phyloP scores from a whole-genome alignment of 1,139 yeast genomes.

The Candida tetrigidarum region DNA sequence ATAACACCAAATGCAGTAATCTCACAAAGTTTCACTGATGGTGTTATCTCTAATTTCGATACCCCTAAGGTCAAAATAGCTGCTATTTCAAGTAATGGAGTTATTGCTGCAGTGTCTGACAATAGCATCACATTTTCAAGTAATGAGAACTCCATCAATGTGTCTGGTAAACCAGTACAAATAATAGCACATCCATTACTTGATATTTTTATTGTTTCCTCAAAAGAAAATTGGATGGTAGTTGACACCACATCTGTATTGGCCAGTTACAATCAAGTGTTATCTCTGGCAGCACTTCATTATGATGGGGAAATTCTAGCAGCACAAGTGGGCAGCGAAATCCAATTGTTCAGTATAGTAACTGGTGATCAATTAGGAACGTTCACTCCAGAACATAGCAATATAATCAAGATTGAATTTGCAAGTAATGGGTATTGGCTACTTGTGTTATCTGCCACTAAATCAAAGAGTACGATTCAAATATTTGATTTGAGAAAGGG shows the following conservation, averaged over 20 bases:
- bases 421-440: constrained; percentile 78
- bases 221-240: constrained; percentile 10
- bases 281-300: constrained; percentile 47
- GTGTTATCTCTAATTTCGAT: background rate
- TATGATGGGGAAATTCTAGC: constrained; percentile 70
- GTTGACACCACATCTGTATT: constrained; percentile 6
- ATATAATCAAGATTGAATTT: constrained; percentile 43
- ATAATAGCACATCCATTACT: constrained; percentile 15
- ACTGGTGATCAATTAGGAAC: constrained; percentile 43
- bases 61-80: background rate
- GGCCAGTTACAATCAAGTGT: constrained; percentile 1
- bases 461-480: constrained; percentile 28
- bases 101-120: constrained; percentile 5
- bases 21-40: constrained; percentile 1
- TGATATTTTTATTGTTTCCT: constrained; percentile 13
- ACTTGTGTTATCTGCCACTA: constrained; percentile 28
- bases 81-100: constrained; percentile 8
- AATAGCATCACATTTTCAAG: constrained; percentile 8
- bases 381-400: constrained; percentile 24
- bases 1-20: constrained; percentile 2
- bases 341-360: constrained; percentile 14
- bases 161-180: constrained; percentile 1
- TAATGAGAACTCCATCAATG: constrained; percentile 11
- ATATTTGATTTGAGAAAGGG: constrained; percentile 64
- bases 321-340: constrained; percentile 35